Conservation (phyloP, 73 alveolate genomes). For the Paramecium sonneborni region DNA sequence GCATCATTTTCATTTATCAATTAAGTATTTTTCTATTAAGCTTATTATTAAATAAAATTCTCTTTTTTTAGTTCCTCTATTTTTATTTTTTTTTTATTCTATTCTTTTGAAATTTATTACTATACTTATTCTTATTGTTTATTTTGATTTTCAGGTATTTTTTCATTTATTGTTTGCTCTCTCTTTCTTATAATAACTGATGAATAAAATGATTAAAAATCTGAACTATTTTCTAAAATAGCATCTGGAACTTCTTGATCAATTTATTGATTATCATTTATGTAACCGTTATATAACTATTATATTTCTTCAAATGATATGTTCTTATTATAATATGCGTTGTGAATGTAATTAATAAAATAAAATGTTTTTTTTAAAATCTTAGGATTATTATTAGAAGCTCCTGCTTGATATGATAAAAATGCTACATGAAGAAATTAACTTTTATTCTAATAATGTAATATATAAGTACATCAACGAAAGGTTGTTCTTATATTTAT, state of each 20-base stretch:
- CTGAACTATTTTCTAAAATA: background rate
- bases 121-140: background rate
- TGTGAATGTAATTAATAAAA: background rate
- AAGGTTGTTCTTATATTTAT: background rate
- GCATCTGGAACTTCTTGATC: background rate
- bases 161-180: background rate
- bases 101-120: background rate
- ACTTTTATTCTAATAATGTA: background rate
- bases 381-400: background rate
- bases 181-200: background rate
- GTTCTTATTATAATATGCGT: background rate
- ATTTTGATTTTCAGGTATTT: background rate
- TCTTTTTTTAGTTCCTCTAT: background rate
- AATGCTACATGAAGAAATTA: background rate
- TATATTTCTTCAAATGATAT: background rate
- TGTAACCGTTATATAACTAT: background rate
- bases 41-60: background rate
- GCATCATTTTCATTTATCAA: background rate
- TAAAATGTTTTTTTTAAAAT: background rate
- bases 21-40: background rate
- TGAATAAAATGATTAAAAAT: background rate
- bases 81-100: too few relatives aligned
- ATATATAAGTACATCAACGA: background rate
- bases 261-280: background rate
- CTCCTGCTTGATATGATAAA: background rate